Evolutionary conservation across 2,329 filamentous ascomycete genomes (phyloP).

Genomic region (Sporothrix schenckii): DNA sequence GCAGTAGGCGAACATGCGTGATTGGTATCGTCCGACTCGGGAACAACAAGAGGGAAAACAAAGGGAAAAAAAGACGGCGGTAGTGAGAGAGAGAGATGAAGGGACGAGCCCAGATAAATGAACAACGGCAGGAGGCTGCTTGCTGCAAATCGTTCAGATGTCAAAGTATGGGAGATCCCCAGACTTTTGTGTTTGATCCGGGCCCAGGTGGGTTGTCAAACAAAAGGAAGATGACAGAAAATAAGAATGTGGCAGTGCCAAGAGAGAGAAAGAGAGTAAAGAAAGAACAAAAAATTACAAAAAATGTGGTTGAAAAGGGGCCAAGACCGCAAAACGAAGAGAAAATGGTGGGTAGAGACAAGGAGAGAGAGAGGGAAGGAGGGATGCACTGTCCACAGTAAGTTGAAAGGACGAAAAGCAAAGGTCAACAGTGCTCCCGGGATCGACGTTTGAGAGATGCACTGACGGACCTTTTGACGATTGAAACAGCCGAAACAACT

Average conservation of each 20-base stretch:
- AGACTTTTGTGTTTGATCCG: slow-evolving; percentile 38
- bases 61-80: background rate
- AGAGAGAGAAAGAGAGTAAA: background rate
- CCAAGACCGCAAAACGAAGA: background rate
- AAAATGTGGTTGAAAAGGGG: slow-evolving; percentile 7
- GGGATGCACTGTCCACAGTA: background rate
- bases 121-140: background rate
- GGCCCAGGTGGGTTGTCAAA: background rate
- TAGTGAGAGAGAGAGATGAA: background rate
- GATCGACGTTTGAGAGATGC: slow-evolving; percentile 48
- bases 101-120: slow-evolving; percentile 22
- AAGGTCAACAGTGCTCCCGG: slow-evolving; percentile 40
- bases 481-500: slow-evolving; percentile 49
- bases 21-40: background rate
- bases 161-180: slow-evolving; percentile 34
- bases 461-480: slow-evolving; percentile 44
- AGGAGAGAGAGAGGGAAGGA: background rate
- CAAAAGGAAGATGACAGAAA: background rate
- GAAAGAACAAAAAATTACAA: background rate
- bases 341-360: background rate
- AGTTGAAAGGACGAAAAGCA: slow-evolving; percentile 25
- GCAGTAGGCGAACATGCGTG: background rate
- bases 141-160: slow-evolving; percentile 8
- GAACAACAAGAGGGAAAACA: background rate
- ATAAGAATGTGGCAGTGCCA: background rate